phyloP scores from a whole-genome alignment of 805 yeast species.

The Komagataella kurtzmanii region DNA sequence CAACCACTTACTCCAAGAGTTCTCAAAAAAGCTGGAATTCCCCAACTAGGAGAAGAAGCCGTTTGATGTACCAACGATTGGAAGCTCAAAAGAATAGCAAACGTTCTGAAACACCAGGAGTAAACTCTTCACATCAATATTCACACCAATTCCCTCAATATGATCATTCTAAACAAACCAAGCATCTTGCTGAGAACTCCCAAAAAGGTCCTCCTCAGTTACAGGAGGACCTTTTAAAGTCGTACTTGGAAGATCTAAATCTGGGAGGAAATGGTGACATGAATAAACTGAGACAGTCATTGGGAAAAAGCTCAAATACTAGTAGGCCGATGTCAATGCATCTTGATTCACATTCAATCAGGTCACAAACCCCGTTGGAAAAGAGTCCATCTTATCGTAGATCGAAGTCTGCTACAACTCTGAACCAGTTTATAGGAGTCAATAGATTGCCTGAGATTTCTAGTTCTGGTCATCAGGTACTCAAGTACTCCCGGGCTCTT shows the following conservation, averaged over 20 bases:
- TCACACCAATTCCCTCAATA: neutral
- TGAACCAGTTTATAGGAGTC: slow-evolving; percentile 9
- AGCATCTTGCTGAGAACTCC: neutral
- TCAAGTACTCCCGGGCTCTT: slow-evolving; percentile 38
- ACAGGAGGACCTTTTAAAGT: slow-evolving; percentile 35
- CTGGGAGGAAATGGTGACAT: slow-evolving; percentile 28
- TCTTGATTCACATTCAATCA: slow-evolving; percentile 1
- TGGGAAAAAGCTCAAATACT: slow-evolving; percentile 5
- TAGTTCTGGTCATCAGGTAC: slow-evolving; percentile 38
- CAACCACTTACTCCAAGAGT: neutral
- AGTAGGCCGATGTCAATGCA: neutral
- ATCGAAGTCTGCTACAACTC: slow-evolving; percentile 16
- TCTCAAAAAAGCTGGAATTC: slow-evolving; percentile 22
- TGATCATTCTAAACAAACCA: neutral
- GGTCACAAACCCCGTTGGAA: slow-evolving; percentile 8
- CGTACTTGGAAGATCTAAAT: slow-evolving; percentile 33
- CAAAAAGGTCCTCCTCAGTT: neutral
- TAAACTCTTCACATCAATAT: neutral
- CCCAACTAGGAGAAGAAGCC: slow-evolving; percentile 24
- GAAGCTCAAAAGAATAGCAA: neutral
- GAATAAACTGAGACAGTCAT: slow-evolving; percentile 22
- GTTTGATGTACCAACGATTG: neutral
- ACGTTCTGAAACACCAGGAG: neutral
- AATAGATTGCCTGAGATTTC: slow-evolving; percentile 31
- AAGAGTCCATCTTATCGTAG: slow-evolving; percentile 4